Percentiles rank a stretch among this genome's conserved stretches.
Evolutionary conservation across 805 yeast species (phyloP).

Genomic region (Yarrowia sp.): DNA sequence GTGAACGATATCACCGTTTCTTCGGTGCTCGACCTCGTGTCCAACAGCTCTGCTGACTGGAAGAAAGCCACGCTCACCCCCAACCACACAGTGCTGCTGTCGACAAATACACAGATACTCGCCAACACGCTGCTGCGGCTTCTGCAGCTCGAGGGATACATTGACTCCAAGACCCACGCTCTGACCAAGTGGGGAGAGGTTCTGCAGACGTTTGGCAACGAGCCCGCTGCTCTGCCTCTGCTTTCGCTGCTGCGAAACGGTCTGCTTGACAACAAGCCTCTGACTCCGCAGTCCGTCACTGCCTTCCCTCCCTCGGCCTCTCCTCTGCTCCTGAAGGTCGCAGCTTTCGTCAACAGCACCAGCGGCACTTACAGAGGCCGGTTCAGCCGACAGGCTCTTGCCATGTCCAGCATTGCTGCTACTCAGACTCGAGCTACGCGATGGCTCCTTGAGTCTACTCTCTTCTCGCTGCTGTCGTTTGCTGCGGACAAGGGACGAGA

Average conservation of each 20-base stretch:
- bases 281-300: constrained; percentile 43
- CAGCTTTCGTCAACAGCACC: constrained; percentile 36
- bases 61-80: constrained; percentile 18
- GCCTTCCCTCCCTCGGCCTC: constrained; percentile 46
- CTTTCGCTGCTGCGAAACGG: constrained; percentile 33
- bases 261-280: constrained; percentile 36
- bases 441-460: constrained; percentile 53
- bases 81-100: constrained; percentile 33
- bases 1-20: background rate
- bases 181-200: constrained; percentile 54
- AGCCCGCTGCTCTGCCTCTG: constrained; percentile 27
- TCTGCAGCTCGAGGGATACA: constrained; percentile 51
- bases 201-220: constrained; percentile 38
- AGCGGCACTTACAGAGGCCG: constrained; percentile 55
- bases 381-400: constrained; percentile 61
- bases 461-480: constrained; percentile 49
- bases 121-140: constrained; percentile 56
- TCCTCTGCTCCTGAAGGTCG: constrained; percentile 50
- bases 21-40: constrained; percentile 40
- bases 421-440: constrained; percentile 51
- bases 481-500: constrained; percentile 55
- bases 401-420: constrained; percentile 63
- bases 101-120: constrained; percentile 51
- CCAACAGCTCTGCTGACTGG: constrained; percentile 31
- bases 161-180: constrained; percentile 40